phyloP scores from a whole-genome alignment of 2,329 filamentous ascomycete genomes.

The Plenodomus tracheiphilus region DNA sequence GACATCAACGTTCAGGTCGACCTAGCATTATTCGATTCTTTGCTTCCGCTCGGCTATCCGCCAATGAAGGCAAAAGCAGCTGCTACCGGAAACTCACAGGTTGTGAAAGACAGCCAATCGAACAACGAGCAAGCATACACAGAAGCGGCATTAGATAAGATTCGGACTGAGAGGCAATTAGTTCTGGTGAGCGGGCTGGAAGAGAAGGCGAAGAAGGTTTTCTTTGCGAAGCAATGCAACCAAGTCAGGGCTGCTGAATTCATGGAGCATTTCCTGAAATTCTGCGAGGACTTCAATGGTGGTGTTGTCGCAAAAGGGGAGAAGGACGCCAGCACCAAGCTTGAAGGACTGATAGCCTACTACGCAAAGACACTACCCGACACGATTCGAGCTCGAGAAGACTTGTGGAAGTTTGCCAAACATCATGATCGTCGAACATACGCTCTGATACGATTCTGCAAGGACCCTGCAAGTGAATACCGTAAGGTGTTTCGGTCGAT shows the following conservation, averaged over 20 bases:
- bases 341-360: slow-evolving; percentile 74
- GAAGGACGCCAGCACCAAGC: slow-evolving; percentile 67
- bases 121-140: slow-evolving; percentile 49
- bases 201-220: slow-evolving; percentile 76
- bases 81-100: slow-evolving; percentile 61
- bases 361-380: slow-evolving; percentile 79
- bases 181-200: slow-evolving; percentile 80
- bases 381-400: slow-evolving; percentile 67
- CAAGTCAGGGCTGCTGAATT: slow-evolving; percentile 75
- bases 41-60: slow-evolving; percentile 89
- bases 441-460: slow-evolving; percentile 83
- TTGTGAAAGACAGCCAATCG: slow-evolving; percentile 61
- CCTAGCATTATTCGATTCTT: slow-evolving; percentile 79
- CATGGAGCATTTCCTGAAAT: slow-evolving; percentile 73
- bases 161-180: slow-evolving; percentile 82
- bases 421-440: slow-evolving; percentile 88
- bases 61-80: slow-evolving; percentile 62
- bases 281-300: slow-evolving; percentile 89
- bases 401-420: slow-evolving; percentile 89
- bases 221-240: slow-evolving; percentile 81
- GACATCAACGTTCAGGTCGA: slow-evolving; percentile 86
- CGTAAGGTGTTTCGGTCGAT: slow-evolving; percentile 87
- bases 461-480: slow-evolving; percentile 85
- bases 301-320: slow-evolving; percentile 75
- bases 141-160: slow-evolving; percentile 67